Evolutionary conservation across 2,329 filamentous ascomycete genomes (phyloP), one percentile per base, ranked within the genome.

Genomic region (Fusarium heterosporum): DNA sequence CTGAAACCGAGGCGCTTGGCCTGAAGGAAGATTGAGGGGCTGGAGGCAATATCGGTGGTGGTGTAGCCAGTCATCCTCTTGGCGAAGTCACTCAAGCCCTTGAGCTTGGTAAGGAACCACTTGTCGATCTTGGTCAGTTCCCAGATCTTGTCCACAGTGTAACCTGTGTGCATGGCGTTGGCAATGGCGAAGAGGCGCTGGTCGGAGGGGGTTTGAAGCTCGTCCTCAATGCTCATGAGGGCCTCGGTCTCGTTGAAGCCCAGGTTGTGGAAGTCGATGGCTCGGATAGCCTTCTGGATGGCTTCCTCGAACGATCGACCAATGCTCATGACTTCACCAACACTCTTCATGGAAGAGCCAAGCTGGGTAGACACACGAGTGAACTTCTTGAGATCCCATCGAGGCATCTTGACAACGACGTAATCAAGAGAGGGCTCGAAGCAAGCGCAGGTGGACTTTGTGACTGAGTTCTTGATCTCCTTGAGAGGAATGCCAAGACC

Each of bases 341-440:
- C 94, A 87, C 93, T 97, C 90, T 98, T 99, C 96, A 99, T 99
- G 13, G 95, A 97, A 4, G 96, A 98, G 29, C 94, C 95, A 25
- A 99, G 90, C 76, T 96, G 91, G 2, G 94, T 98, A 6, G 95
- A 98, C 22, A 98, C 96, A 70, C 96, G 90, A 28, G 93, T 97
- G 81, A 99, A 99, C 82, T 99, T 99, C 85, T 98, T 98, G 75
- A 99, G 81, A 81, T 99, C 96, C 96, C 96, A 99, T 72, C 96
- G 88, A 45, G 96, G 96, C 83, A 99, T 98, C 87, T 99, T 99
- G 72, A 98, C 95, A 17, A 98, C 96, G 51, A 96, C 93, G 77
- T 99, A 99, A 79, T 99, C 96, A 14, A 99, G 89, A 14, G 96
- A 98, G 25, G 96, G 96, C 83, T 99, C 96, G 78, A 99, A 99